These are phyloP conservation scores for Phytophthora syringae DNA, from an alignment of 352 stramenopile genomes.

Conservation along the genomic window DNA sequence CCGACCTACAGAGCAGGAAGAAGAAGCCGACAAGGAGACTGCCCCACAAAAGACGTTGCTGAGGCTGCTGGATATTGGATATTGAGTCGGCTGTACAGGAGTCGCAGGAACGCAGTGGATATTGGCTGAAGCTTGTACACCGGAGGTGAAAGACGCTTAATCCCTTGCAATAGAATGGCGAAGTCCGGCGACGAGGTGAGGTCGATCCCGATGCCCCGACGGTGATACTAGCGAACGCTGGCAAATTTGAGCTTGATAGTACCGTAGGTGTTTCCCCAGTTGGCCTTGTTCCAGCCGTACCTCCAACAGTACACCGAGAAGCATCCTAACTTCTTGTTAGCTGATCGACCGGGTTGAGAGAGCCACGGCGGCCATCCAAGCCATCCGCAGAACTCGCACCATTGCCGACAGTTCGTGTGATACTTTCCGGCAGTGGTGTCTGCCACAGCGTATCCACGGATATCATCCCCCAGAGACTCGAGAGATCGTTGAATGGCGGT, in stretches of 20 bases:
- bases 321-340: conserved; percentile 15
- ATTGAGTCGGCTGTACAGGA: conserved; percentile 9
- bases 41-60: conserved; percentile 27
- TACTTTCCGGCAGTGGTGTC: conserved; percentile 7
- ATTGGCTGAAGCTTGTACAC: conserved; percentile 32
- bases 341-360: background rate
- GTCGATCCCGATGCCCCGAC: conserved; percentile 6
- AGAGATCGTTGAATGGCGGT: conserved; percentile 25
- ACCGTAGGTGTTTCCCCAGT: conserved; percentile 14
- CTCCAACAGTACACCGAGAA: conserved; percentile 22
- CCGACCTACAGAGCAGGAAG: background rate
- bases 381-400: background rate
- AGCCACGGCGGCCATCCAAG: conserved; percentile 14
- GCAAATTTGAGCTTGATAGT: conserved; percentile 33
- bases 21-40: background rate
- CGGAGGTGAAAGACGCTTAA: conserved; percentile 25
- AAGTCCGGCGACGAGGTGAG: conserved; percentile 7
- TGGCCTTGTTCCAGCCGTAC: conserved; percentile 16
- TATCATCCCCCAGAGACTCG: conserved; percentile 3
- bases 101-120: conserved; percentile 23
- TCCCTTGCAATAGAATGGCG: conserved; percentile 21
- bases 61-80: background rate
- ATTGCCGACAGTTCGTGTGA: conserved; percentile 1
- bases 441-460: conserved; percentile 5
- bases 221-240: conserved; percentile 27